A percentile compares a stretch with the other conserved stretches of the same genome.
Conservation (phyloP, 805 yeast genomes). For the Schwanniomyces vanrijiae region DNA sequence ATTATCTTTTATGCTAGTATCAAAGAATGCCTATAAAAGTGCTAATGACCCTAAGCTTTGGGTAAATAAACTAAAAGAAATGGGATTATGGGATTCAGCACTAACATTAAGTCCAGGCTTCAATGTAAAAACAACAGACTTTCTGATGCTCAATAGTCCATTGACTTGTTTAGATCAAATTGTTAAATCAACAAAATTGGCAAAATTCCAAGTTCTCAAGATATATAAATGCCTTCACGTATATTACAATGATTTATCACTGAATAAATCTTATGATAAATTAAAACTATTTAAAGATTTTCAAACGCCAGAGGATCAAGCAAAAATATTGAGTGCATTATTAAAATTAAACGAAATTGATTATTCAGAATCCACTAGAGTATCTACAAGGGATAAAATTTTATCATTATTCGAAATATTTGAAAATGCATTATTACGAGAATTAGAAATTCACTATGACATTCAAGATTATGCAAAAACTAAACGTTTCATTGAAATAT, state of each 20-base stretch:
- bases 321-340: slow-evolving; percentile 43
- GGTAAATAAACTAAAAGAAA: slow-evolving; percentile 31
- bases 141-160: slow-evolving; percentile 20
- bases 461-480: slow-evolving; percentile 43
- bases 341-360: slow-evolving; percentile 37
- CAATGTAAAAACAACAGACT: slow-evolving; percentile 3
- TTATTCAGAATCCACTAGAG: slow-evolving; percentile 27
- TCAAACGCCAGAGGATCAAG: slow-evolving; percentile 53
- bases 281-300: slow-evolving; percentile 47
- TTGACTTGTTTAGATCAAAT: slow-evolving; percentile 33
- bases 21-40: slow-evolving; percentile 36
- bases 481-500: slow-evolving; percentile 31
- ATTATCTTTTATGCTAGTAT: slow-evolving; percentile 35
- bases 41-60: slow-evolving; percentile 41
- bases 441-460: slow-evolving; percentile 60
- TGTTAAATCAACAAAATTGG: slow-evolving; percentile 25
- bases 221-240: slow-evolving; percentile 40
- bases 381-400: slow-evolving; percentile 40
- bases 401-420: slow-evolving; percentile 64
- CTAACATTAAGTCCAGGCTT: not conserved
- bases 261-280: slow-evolving; percentile 39
- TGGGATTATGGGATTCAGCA: slow-evolving; percentile 39
- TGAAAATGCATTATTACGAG: slow-evolving; percentile 67
- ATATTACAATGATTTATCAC: slow-evolving; percentile 46
- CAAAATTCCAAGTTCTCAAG: slow-evolving; percentile 37